Percentiles rank a stretch among this genome's conserved stretches.
Evolutionary conservation across 1,284 basidiomycete species (phyloP).

Genomic region (Apiotrichum mycotoxinovorans): DNA sequence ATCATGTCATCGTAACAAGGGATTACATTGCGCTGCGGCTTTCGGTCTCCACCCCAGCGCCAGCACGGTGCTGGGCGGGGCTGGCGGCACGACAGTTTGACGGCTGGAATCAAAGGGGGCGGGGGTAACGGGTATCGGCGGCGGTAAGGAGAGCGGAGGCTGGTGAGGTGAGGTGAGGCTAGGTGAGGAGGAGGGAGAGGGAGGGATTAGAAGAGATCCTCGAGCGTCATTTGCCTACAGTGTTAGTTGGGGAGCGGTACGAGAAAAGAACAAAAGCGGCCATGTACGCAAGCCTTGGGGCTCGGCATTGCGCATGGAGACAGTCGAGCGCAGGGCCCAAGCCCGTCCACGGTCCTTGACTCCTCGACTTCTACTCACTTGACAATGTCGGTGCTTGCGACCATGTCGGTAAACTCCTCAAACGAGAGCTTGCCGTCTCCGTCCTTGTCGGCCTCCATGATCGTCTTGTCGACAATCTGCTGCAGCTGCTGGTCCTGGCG

Average conservation of each 20-base stretch:
- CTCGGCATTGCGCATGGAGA: constrained; percentile 54
- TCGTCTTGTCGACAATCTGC: constrained; percentile 99
- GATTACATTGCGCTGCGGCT: no score
- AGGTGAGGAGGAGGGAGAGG: background rate
- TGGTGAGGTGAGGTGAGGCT: no score
- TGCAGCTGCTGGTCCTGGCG: constrained; percentile 91
- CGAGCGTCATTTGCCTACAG: constrained; percentile 97
- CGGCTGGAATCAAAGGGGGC: no score
- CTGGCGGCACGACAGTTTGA: no score
- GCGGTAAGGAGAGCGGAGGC: no score
- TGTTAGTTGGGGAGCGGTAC: constrained; percentile 57
- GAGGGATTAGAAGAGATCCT: constrained; percentile 69
- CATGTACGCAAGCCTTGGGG: no score
- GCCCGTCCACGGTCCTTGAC: no score
- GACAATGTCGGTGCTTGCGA: constrained; percentile 75
- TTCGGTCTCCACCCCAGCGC: no score
- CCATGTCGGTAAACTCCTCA: constrained; percentile 94
- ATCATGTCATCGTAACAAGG: no score
- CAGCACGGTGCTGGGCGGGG: no score
- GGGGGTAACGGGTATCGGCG: no score
- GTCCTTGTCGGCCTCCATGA: constrained; percentile 98
- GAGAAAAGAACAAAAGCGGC: no score
- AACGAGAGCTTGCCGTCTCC: constrained; percentile 95
- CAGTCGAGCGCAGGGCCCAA: background rate
- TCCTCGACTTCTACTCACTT: constrained; percentile 46